Evolutionary conservation across 225 moss, liverwort and hornwort species (phyloP).

Genomic region (Climacium dendroides): DNA sequence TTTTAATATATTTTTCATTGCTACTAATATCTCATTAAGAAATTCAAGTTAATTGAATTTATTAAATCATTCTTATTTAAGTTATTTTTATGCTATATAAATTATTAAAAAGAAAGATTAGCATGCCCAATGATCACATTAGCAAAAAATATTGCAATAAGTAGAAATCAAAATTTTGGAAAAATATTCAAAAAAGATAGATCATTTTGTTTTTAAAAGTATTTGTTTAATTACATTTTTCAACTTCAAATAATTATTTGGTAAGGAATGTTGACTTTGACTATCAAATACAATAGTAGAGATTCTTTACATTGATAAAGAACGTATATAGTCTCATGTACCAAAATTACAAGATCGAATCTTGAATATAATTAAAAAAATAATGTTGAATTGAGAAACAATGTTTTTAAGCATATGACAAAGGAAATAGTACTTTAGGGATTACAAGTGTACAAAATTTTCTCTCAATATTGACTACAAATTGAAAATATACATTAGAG

Average conservation of each 20-base stretch:
- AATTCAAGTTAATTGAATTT: background rate
- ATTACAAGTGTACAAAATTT: too few species aligned
- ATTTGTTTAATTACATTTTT: fast-evolving
- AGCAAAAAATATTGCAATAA: background rate
- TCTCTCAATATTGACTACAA: background rate
- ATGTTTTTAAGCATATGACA: too few species aligned
- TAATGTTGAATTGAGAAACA: background rate
- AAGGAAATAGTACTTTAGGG: too few species aligned
- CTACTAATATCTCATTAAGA: fast-evolving
- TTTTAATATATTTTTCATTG: too few species aligned
- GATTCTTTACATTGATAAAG: background rate
- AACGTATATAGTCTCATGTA: background rate
- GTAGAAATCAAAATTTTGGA: fast-evolving
- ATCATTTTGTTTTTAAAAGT: too few species aligned
- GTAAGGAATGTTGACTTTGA: background rate
- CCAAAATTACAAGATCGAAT: too few species aligned
- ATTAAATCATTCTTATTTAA: background rate
- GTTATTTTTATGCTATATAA: background rate
- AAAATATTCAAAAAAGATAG: too few species aligned
- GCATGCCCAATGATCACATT: fast-evolving
- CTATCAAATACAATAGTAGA: background rate
- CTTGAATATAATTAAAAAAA: background rate
- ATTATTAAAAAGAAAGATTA: background rate
- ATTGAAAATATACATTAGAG: background rate
- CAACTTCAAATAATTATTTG: background rate